phyloP scores from a whole-genome alignment of 257 asterid species.

The Fraxinus quadrangulata region DNA sequence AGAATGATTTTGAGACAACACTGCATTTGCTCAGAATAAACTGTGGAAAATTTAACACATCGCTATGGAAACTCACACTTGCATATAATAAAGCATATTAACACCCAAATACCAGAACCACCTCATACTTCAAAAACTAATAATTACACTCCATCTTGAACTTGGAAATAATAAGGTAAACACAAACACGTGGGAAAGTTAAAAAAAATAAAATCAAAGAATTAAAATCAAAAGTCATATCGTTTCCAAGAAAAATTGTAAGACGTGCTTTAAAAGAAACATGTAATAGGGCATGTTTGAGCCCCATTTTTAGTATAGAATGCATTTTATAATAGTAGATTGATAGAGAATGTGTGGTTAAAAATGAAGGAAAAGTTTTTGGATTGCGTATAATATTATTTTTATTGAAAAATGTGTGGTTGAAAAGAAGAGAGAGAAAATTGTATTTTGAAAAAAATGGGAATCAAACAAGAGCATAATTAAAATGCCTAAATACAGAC shows the following conservation, averaged over 20 bases:
- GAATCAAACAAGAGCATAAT: not conserved
- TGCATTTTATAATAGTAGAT: too few relatives aligned
- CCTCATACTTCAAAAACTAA: conserved; percentile 16
- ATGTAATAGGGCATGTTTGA: not conserved
- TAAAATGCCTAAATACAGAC: not conserved
- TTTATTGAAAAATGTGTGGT: too few relatives aligned
- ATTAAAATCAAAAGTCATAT: not conserved
- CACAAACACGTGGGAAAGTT: not conserved
- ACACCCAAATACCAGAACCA: conserved; percentile 5
- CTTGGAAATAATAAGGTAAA: not conserved
- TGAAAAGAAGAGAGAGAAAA: too few relatives aligned
- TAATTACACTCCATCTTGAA: not conserved
- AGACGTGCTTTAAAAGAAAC: not conserved
- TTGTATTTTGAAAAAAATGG: too few relatives aligned
- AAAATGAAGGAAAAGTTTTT: too few relatives aligned
- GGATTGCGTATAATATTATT: too few relatives aligned
- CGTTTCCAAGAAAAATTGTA: not conserved
- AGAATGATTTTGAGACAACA: conserved; percentile 26
- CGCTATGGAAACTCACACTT: conserved; percentile 18
- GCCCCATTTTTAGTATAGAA: too few relatives aligned
- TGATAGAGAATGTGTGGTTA: too few relatives aligned
- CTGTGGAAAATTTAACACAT: conserved; percentile 24
- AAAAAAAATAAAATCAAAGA: not conserved
- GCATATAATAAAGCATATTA: conserved; percentile 15
- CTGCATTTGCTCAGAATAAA: conserved; percentile 6